Percentiles rank a stretch among this genome's conserved stretches.
Evolutionary conservation across 2,329 filamentous ascomycete genomes (phyloP).

Genomic region (Pseudogymnoascus sp.): DNA sequence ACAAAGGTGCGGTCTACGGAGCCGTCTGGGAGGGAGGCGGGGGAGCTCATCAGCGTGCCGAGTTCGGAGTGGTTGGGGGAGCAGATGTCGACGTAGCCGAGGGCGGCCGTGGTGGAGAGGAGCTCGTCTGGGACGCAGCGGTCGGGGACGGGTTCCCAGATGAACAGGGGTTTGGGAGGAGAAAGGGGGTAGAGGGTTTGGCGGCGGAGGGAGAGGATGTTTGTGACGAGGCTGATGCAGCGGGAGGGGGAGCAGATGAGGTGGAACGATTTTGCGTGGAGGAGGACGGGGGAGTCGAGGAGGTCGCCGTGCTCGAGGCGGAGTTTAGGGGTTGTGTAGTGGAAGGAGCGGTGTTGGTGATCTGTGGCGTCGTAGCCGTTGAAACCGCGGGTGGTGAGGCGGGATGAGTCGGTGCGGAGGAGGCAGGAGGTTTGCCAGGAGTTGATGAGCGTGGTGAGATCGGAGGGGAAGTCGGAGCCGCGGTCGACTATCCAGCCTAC

Average conservation of each 20-base stretch:
- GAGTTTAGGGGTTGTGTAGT: slow-evolving; percentile 79
- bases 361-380: slow-evolving; percentile 69
- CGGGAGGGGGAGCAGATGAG: slow-evolving; percentile 74
- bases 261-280: slow-evolving; percentile 73
- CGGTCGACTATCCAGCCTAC: slow-evolving; percentile 89
- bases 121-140: slow-evolving; percentile 65
- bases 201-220: slow-evolving; percentile 54
- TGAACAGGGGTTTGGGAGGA: slow-evolving; percentile 58
- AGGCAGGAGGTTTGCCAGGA: slow-evolving; percentile 70
- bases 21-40: slow-evolving; percentile 40
- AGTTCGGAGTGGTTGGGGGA: slow-evolving; percentile 84
- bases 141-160: slow-evolving; percentile 95
- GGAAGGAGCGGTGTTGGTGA: slow-evolving; percentile 62
- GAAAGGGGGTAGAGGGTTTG: slow-evolving; percentile 32
- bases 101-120: slow-evolving; percentile 54
- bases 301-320: slow-evolving; percentile 69
- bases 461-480: slow-evolving; percentile 74
- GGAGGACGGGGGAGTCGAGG: slow-evolving; percentile 43
- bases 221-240: slow-evolving; percentile 65
- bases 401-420: slow-evolving; percentile 55
- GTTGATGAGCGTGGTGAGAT: slow-evolving; percentile 54
- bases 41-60: slow-evolving; percentile 67
- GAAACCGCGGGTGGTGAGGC: slow-evolving; percentile 83
- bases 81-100: slow-evolving; percentile 54
- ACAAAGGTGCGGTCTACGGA: slow-evolving; percentile 44